Conservation (phyloP, 83 land plant species). For the Diphasiastrum complanatum region DNA sequence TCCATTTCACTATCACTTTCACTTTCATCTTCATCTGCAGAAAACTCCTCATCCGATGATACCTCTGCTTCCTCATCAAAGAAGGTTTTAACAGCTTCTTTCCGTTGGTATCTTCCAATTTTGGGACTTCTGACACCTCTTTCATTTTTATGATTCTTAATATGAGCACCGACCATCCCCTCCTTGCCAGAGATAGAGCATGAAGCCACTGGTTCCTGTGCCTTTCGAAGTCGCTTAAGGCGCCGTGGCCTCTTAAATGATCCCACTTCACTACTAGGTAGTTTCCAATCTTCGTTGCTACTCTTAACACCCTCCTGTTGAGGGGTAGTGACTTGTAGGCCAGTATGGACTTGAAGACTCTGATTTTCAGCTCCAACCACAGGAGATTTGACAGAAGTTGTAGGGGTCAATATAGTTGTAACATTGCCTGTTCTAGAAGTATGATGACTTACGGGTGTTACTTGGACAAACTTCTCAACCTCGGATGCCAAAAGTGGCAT, state of each 20-base stretch:
- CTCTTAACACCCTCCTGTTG: conserved; percentile 11
- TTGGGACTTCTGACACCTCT: neutral
- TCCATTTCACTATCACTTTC: conserved; percentile 38
- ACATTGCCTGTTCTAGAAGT: no score
- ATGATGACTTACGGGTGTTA: no score
- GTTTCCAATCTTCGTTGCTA: conserved; percentile 43
- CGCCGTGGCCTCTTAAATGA: conserved; percentile 29
- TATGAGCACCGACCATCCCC: neutral
- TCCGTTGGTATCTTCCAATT: conserved; percentile 18
- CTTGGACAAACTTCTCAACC: no score
- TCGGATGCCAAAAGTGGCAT: no score
- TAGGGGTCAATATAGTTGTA: neutral
- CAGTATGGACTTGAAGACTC: neutral
- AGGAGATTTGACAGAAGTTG: neutral
- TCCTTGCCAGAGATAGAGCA: neutral
- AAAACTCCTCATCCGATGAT: conserved; percentile 54
- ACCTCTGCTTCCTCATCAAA: conserved; percentile 98
- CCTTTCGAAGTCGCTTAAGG: conserved; percentile 56
- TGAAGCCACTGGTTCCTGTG: conserved; percentile 19
- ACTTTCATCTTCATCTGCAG: conserved; percentile 65
- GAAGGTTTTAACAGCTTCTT: conserved; percentile 29
- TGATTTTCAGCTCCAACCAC: conserved; percentile 1
- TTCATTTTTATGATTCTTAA: neutral
- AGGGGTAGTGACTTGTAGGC: neutral
- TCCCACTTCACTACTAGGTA: conserved; percentile 31